Base-by-base conservation (phyloP, 2,329 filamentous ascomycete species). In the Metarhizium sp. region DNA sequence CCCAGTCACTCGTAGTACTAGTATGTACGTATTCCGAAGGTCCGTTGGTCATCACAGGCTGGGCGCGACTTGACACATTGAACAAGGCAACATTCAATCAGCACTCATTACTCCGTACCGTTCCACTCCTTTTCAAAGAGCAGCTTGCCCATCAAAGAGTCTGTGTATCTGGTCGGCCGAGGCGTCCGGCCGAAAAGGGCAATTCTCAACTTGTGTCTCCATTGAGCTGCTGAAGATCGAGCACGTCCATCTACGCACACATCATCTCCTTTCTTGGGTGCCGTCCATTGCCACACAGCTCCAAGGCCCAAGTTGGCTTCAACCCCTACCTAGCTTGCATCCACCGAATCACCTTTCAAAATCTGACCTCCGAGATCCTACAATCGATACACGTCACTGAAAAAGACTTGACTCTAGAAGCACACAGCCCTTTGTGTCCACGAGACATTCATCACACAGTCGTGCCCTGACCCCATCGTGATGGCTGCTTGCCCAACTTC, bases 401-500 rank as follows among this genome's bases (percentile, higher is more conserved):
- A 25, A 25, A 25, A 25, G 25, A 4, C 25, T 25, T 25, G 25
- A 25, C 25, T 25, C 25, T 25, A 25, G 25, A 25, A 25, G 25
- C 25, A 25, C 42, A 11, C 42, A 45, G n/a, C 16, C 42, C 20
- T 8, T 6, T 48, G 25, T 48, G 45, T 30, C 25, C 29, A 51
- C 14, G 30, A 36, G 29, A 30, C 51, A 36, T 20, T 32, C 32
- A 16, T 46, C 25, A 18, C 16, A 6, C 42, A 11, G 16, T 16
- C 42, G 11, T 6, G 34, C 36, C 16, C 11, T 29, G 13, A 36
- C 45, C 30, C 34, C 16, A 46, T 25, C 34, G 53, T 34, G 50
- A 57, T 55, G 53, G 56, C 56, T 25, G 18, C 42, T 40, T 45
- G 36, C 36, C 18, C 36, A 34, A 51, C 29, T 42, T 38, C 18